Percentiles rank a stretch among this genome's conserved stretches.
phyloP scores from a whole-genome alignment of 345 rosid species.

The Brassica napus region DNA sequence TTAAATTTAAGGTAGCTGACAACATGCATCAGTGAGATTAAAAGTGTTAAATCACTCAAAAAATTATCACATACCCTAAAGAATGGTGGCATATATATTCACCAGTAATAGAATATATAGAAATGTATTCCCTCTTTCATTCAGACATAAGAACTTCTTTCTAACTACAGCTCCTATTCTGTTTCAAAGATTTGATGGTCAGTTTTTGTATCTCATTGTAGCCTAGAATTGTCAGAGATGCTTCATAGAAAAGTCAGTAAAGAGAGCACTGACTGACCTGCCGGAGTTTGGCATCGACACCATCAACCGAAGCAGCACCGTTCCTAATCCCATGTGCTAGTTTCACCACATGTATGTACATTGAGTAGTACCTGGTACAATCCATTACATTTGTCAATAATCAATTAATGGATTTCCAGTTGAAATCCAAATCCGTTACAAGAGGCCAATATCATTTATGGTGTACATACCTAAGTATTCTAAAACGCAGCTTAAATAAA shows the following conservation, averaged over 20 bases:
- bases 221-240: not conserved
- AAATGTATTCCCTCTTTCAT: not conserved
- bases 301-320: not conserved
- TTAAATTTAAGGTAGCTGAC: no score
- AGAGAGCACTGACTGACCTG: not conserved
- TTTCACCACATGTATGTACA: no score
- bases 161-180: not conserved
- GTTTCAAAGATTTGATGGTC: not conserved
- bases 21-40: not conserved
- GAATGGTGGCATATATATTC: not conserved
- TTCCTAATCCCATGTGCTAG: not conserved
- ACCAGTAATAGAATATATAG: no score
- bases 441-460: no score
- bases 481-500: not conserved
- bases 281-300: not conserved
- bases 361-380: no score
- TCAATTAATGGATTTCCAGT: no score
- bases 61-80: not conserved
- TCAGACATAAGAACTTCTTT: not conserved
- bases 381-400: no score
- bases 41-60: not conserved
- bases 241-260: not conserved
- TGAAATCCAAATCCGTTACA: no score
- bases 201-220: not conserved
- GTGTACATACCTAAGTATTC: not conserved